phyloP scores from a whole-genome alignment of 1,139 yeast genomes.

The Geotrichum europaeum region DNA sequence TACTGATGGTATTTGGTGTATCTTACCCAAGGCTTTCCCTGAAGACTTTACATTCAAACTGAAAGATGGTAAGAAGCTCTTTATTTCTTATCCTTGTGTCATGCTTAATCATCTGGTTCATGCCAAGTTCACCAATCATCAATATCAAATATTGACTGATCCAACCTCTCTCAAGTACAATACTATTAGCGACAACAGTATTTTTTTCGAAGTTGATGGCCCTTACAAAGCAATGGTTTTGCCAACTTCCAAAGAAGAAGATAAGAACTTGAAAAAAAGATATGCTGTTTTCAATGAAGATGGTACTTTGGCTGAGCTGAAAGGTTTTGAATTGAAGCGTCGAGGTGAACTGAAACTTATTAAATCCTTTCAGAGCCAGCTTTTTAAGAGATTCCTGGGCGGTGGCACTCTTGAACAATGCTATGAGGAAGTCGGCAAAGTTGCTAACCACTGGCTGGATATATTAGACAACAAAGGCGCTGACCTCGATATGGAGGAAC shows the following conservation, averaged over 20 bases:
- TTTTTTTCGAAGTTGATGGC: constrained; percentile 97
- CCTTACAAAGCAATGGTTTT: constrained; percentile 96
- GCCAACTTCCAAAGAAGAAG: constrained; percentile 97
- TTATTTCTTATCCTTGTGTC: constrained; percentile 88
- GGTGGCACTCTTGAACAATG: constrained; percentile 75
- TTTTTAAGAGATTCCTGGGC: constrained; percentile 83
- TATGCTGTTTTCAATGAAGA: constrained; percentile 96
- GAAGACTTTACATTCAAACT: constrained; percentile 71
- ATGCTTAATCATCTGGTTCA: constrained; percentile 95
- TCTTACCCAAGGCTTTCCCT: constrained; percentile 86
- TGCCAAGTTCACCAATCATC: constrained; percentile 84
- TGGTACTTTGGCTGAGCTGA: constrained; percentile 88
- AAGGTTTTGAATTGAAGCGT: constrained; percentile 94
- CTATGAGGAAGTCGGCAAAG: constrained; percentile 82
- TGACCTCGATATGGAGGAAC: constrained; percentile 87
- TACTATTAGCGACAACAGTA: constrained; percentile 82
- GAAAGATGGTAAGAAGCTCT: constrained; percentile 70
- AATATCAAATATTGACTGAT: constrained; percentile 82
- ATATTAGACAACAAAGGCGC: constrained; percentile 83
- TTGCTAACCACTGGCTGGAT: constrained; percentile 95
- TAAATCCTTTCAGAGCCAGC: constrained; percentile 91
- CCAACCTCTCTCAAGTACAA: constrained; percentile 61
- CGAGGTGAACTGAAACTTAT: constrained; percentile 93
- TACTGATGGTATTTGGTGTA: constrained; percentile 99
- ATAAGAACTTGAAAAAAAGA: constrained; percentile 90